A percentile compares a stretch with the other conserved stretches of the same genome.
These are phyloP conservation scores for Monosporascus sp. DNA, from an alignment of 2,329 filamentous ascomycete genomes.

Conservation along the genomic window DNA sequence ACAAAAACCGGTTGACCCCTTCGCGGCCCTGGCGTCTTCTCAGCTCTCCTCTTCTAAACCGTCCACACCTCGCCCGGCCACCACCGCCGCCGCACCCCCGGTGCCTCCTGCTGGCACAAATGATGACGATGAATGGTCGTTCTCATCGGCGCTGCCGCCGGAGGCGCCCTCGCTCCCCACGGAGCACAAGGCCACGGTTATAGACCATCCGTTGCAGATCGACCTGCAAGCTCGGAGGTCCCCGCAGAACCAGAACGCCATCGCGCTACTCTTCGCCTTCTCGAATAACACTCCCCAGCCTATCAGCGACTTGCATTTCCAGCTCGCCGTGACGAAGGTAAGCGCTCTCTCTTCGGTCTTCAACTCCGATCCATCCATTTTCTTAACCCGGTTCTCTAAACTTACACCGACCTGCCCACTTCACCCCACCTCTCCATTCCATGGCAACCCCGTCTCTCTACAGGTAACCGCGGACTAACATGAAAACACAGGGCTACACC, in stretches of 20 bases:
- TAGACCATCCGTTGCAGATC: constrained; percentile 65
- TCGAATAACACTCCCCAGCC: constrained; percentile 71
- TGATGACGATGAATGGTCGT: constrained; percentile 91
- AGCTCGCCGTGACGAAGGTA: constrained; percentile 91
- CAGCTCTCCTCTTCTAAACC: constrained; percentile 35
- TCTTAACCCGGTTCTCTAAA: neutral
- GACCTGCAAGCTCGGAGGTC: constrained; percentile 65
- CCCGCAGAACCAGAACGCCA: constrained; percentile 46
- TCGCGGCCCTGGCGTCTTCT: constrained; percentile 43
- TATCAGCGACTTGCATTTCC: constrained; percentile 78
- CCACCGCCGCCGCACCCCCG: constrained; percentile 7
- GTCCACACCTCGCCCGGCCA: constrained; percentile 26
- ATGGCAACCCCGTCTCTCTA: neutral
- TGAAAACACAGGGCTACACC: constrained; percentile 60
- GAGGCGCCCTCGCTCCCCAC: constrained; percentile 48
- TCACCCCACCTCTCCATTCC: neutral
- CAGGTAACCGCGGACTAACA: constrained; percentile 5
- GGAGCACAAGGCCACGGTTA: constrained; percentile 61
- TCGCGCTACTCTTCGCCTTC: constrained; percentile 73
- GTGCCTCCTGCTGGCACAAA: constrained; percentile 28
- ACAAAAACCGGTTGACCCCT: constrained; percentile 42
- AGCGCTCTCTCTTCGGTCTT: constrained; percentile 7
- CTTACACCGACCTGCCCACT: neutral
- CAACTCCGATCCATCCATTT: neutral
- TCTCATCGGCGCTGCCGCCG: constrained; percentile 76